Conservation (phyloP, 768 basidiomycete genomes). For the Auriscalpium microsporum region DNA sequence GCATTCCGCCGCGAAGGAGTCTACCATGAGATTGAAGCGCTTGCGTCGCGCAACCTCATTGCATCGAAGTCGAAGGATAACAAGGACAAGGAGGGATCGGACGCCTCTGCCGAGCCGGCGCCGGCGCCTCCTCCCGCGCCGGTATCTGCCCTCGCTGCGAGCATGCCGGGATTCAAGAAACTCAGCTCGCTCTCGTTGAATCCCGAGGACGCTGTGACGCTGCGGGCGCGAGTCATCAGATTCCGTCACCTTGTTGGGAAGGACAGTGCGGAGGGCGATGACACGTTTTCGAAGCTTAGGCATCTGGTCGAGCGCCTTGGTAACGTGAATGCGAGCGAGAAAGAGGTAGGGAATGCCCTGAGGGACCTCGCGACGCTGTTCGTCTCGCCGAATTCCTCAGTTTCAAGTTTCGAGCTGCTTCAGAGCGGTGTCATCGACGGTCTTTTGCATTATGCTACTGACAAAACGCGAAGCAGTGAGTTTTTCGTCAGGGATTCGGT, state of each 20-base stretch:
- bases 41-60: slow-evolving; percentile 58
- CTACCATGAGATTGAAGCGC: slow-evolving; percentile 82
- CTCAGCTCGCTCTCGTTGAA: slow-evolving; percentile 61
- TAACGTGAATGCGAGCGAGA: slow-evolving; percentile 46
- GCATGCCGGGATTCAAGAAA: slow-evolving; percentile 59
- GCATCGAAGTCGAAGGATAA: slow-evolving; percentile 43
- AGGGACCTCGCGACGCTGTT: slow-evolving; percentile 77
- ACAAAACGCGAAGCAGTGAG: slow-evolving; percentile 52
- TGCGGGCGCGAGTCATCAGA: slow-evolving; percentile 84
- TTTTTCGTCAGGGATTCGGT: not conserved
- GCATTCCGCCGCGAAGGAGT: slow-evolving; percentile 94
- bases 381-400: slow-evolving; percentile 60
- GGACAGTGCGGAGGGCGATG: slow-evolving; percentile 48
- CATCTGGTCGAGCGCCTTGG: slow-evolving; percentile 60
- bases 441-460: slow-evolving; percentile 73
- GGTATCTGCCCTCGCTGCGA: slow-evolving; percentile 32
- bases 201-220: slow-evolving; percentile 84
- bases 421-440: slow-evolving; percentile 91
- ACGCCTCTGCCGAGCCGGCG: slow-evolving; percentile 31
- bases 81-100: slow-evolving; percentile 30
- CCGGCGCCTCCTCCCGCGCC: slow-evolving; percentile 25
- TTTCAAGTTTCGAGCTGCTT: slow-evolving; percentile 93
- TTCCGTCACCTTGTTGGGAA: slow-evolving; percentile 67
- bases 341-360: slow-evolving; percentile 51
- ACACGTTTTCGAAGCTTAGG: slow-evolving; percentile 55